Base-by-base conservation (phyloP, 345 rosid species). In the Moringa oleifera region DNA sequence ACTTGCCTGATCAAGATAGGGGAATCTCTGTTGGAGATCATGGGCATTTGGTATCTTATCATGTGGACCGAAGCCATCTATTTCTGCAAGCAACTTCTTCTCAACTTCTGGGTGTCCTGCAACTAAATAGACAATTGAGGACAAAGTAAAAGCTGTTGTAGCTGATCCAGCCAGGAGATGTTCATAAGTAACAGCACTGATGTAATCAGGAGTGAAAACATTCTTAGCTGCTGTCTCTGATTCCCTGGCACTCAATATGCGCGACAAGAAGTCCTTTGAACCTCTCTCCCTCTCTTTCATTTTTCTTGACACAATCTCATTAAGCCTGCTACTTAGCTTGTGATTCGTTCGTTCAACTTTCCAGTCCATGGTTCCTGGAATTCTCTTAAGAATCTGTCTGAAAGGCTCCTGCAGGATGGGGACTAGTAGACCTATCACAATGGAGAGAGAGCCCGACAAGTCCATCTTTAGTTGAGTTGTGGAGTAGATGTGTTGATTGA, bases 381-480 rank as follows among this genome's bases (percentile, higher is more conserved):
- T 85, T 68, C 97, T 75, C 86, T 80, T 86, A 7, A 90, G 77
- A 36, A 93, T 60, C 80, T 88, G 97, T 74, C 97, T 79, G 23
- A 87, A 81, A 8, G 96, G 96, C 57, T 86, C 98, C 69, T 90
- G 97, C 57, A 93, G 81, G 20, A 90, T 70, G 0, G 96, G 97
- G 19, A 88, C 57, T 41, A 88, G 84, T 51, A 84, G 71, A 50
- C 98, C 98, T 18, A 88, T 36, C 47, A 90, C 79, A 73, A 90
- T 90, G 0, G 94, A 93, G 52, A 90, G 18, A 13, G 97, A 83
- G 52, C 94, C 98, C 0, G 94, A 83, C 25, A 88, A 75, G 64
- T 93, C 94, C 97, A 93, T 90, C 81, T 93, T 93, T 18, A 93
- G 90, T 57, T 93, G 94, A 47, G 94, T 83, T 2, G 96, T 90